Percentiles rank a stretch among this genome's conserved stretches.
Conservation (phyloP, 257 asterid species). For the Solanum medicagineum region DNA sequence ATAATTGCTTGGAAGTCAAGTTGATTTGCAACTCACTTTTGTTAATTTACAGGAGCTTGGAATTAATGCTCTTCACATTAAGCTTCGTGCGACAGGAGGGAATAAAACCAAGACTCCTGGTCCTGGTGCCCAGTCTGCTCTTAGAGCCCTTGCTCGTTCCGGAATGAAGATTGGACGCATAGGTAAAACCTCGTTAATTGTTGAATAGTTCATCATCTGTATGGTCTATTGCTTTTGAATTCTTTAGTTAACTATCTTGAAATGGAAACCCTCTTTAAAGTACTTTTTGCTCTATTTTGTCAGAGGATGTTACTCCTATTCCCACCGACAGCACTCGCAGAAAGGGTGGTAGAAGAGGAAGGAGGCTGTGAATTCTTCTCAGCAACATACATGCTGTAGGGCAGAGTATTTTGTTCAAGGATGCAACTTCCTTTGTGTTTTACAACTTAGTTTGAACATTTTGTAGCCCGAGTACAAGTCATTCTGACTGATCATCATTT, state of each 20-base stretch:
- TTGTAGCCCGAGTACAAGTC: background rate
- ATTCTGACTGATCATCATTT: background rate
- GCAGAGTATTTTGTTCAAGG: background rate
- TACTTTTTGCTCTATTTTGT: background rate
- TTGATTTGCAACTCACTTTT: background rate
- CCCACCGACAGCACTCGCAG: conserved; percentile 66
- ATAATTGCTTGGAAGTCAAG: background rate
- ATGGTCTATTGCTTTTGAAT: background rate
- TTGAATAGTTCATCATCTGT: background rate
- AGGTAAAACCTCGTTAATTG: conserved; percentile 26
- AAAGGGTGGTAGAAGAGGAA: conserved; percentile 72
- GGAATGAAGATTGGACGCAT: conserved; percentile 95
- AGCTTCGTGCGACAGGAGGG: conserved; percentile 91
- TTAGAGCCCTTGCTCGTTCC: conserved; percentile 86
- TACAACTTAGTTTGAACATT: background rate
- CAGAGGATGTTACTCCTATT: conserved; percentile 72
- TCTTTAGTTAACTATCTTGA: background rate
- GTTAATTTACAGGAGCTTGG: conserved; percentile 55
- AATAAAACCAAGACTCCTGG: conserved; percentile 94
- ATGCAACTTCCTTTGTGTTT: conserved; percentile 1
- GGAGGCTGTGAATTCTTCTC: conserved; percentile 35
- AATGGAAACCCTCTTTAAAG: background rate
- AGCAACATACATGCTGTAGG: background rate
- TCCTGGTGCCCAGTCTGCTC: conserved; percentile 94
- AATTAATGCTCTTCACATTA: conserved; percentile 72